Evolutionary conservation across 2,329 filamentous ascomycete species (phyloP).

Genomic region (Alternaria tenuissima): DNA sequence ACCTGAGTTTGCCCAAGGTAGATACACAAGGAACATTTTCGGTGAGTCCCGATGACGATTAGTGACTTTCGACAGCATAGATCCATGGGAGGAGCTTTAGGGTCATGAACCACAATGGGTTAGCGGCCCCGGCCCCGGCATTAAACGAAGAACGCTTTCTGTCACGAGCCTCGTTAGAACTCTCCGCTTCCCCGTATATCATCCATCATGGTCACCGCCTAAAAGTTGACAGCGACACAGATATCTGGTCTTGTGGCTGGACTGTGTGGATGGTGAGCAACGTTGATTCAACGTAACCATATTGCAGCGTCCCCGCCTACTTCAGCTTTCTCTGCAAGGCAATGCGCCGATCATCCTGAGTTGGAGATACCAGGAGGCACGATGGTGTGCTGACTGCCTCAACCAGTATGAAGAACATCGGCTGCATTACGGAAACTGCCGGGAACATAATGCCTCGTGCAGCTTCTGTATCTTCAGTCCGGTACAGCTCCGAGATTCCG

Average conservation of each 20-base stretch:
- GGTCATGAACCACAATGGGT: not conserved
- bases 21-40: not conserved
- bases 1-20: not conserved
- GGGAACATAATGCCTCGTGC: conserved; percentile 24
- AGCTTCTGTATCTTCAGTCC: conserved; percentile 28
- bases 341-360: not conserved
- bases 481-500: conserved; percentile 13
- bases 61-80: not conserved
- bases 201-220: not conserved
- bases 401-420: conserved; percentile 33
- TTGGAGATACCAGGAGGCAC: no score
- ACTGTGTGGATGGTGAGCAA: not conserved
- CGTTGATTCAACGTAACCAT: not conserved
- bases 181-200: not conserved
- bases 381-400: conserved; percentile 6
- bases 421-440: conserved; percentile 29
- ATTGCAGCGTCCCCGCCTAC: not conserved
- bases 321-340: not conserved
- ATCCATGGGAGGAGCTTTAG: not conserved
- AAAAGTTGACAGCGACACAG: not conserved
- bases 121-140: conserved; percentile 2
- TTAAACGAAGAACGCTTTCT: not conserved
- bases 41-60: not conserved
- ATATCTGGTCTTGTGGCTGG: no score
- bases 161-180: not conserved